phyloP scores from a whole-genome alignment of 1,139 yeast species.

The Candida sanyaensis region DNA sequence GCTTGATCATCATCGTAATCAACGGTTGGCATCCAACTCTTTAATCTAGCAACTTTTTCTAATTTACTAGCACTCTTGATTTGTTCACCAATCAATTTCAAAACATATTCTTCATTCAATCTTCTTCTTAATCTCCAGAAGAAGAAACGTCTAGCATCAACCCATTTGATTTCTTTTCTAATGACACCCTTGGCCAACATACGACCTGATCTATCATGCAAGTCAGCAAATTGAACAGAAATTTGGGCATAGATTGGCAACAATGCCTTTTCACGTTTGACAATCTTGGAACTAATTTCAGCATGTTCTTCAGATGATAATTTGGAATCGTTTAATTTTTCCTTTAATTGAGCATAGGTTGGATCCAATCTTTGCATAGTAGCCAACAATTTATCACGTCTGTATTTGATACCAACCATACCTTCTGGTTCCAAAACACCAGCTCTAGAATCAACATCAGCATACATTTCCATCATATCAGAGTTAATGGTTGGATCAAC shows the following conservation, averaged over 20 bases:
- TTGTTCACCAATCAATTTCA: constrained; percentile 71
- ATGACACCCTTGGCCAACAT: constrained; percentile 95
- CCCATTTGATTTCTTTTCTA: constrained; percentile 83
- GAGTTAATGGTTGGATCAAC: constrained; percentile 97
- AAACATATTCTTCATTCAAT: constrained; percentile 86
- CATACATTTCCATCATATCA: constrained; percentile 99
- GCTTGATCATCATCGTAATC: constrained; percentile 73
- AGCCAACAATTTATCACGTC: constrained; percentile 84
- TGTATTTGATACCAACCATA: constrained; percentile 96
- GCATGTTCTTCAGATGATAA: constrained; percentile 67
- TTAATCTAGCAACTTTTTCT: constrained; percentile 83
- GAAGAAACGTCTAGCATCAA: constrained; percentile 88
- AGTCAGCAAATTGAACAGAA: constrained; percentile 94
- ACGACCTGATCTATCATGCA: constrained; percentile 96
- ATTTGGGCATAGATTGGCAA: constrained; percentile 90
- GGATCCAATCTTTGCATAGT: constrained; percentile 91
- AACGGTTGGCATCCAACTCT: constrained; percentile 82
- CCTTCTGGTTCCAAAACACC: constrained; percentile 99
- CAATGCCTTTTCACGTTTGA: constrained; percentile 76
- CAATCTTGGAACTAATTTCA: constrained; percentile 62
- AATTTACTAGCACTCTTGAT: constrained; percentile 64
- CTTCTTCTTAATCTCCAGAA: constrained; percentile 99
- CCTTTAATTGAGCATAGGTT: constrained; percentile 67
- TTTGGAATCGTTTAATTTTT: constrained; percentile 53
- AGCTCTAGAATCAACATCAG: constrained; percentile 94